Base-by-base conservation (phyloP, 2,329 filamentous ascomycete species). In the Aspergillus alliaceus region DNA sequence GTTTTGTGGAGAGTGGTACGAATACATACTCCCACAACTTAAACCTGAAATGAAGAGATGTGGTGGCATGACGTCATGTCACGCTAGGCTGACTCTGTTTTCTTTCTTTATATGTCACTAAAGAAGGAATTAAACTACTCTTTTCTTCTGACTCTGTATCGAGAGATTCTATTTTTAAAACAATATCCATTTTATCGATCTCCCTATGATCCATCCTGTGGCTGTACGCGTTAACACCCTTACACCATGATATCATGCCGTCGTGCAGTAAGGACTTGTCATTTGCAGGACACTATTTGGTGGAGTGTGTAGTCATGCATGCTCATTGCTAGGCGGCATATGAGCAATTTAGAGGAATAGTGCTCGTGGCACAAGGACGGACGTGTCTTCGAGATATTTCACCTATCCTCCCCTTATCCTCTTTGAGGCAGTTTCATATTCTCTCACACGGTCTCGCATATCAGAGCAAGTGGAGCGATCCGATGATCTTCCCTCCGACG, bases 251-350 rank as follows among this genome's bases (percentile, higher is more conserved):
- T 48, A 48, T 48, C 44, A 48, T 27, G 32, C 15, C 11, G 11
- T 32, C 9, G 44, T 22, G 27, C 15, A 32, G 44, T 31, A 32
- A 48, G 27, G n/a, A 12, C 44, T 9, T n/a, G 15, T 48, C 44
- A 48, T 48, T 48, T 22, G 44, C 44, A 48, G 44, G n/a, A 32
- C 24, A 48, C 44, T 48, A 48, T 48, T 48, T 48, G 44, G 29
- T 22, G 44, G 27, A 32, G 27, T 32, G 44, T 25, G 18, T 47
- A n/a, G n/a, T 18, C 44, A 22, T 47, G 25, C 27, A 14, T 47
- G 3, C 29, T 48, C 44, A 6, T 32, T 31, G 22, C 24, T 8
- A 44, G n/a, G 24, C 24, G 24, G 20, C 40, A 44, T 29, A 18
- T 44, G 22, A 25, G 24, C 9, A 25, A 29, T 25, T 24, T n/a